Evolutionary conservation across 768 basidiomycete species (phyloP), one percentile per base, ranked within the genome.

Genomic region (Suillus hirtellus): DNA sequence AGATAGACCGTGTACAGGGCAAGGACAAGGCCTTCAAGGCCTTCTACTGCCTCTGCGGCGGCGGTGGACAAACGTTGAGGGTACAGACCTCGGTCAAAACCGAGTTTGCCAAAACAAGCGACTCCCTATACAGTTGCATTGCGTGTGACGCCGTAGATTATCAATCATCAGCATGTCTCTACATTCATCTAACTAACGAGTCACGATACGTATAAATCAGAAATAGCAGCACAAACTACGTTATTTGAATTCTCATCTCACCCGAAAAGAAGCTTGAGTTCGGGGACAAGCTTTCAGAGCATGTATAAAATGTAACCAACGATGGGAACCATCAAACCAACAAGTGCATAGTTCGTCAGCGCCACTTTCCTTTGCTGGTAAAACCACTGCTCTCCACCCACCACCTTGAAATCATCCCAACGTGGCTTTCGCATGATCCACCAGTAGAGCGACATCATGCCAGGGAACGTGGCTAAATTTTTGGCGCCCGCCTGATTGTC

Each of bases 381-480:
- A 62, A 66, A 71, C 77, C 80, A 78, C 53, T 64, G 65, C 65
- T 80, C 78, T 31, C 71, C 80, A 34, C 76, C 80, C 44, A 79
- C 75, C 15, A 73, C 76, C 40, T 69, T 70, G 70, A 82, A 86
- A 47, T 79, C 69, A 21, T 75, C 70, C 82, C 81, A 86, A 37
- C 69, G 68, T 8, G 80, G 80, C 34, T 64, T 69, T 31, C 80
- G 78, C 52, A 72, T 73, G 52, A 82, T 72, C 83, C 83, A 84
- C 84, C 84, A 86, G 67, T 84, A 82, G 38, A 82, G 71, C 11
- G 73, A 62, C 53, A 82, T 78, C 10, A 82, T 79, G 14, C 86
- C 86, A 49, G 86, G 86, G 72, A 86, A 87, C 12, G 78, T 83
- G 17, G 78, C 79, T 35, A 81, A 65, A 11, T 64, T 66, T 54